These are phyloP conservation scores for Aspergillus sp. DNA, from an alignment of 2,329 filamentous ascomycete genomes.

Conservation along the genomic window DNA sequence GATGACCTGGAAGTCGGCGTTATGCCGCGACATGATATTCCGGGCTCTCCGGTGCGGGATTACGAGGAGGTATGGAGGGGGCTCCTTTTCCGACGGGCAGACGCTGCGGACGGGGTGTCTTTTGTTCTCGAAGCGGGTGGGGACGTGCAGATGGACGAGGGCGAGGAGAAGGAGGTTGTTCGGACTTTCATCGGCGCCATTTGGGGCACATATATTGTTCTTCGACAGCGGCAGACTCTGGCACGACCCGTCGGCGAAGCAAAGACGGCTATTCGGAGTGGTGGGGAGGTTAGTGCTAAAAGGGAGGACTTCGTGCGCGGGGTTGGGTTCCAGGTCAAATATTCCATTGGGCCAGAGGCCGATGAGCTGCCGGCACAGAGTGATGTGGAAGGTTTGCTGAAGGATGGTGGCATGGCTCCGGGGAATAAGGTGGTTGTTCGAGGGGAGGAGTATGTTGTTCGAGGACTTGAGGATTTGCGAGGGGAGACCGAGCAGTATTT, in stretches of 20 bases:
- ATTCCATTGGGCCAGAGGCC: constrained; percentile 8
- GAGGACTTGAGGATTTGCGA: constrained; percentile 9
- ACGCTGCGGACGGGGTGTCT: constrained; percentile 30
- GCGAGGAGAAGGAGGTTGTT: constrained; percentile 24
- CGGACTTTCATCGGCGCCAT: constrained; percentile 38
- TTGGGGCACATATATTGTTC: constrained; percentile 36
- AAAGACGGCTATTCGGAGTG: constrained; percentile 26
- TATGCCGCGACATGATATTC: constrained; percentile 44
- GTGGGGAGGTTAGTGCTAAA: constrained; percentile 33
- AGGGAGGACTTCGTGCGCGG: constrained; percentile 28
- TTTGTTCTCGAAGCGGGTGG: constrained; percentile 36
- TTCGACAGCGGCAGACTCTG: constrained; percentile 32
- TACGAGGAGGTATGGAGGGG: constrained; percentile 74
- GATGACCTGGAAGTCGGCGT: constrained; percentile 46
- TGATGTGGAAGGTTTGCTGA: neutral
- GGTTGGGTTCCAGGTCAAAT: constrained; percentile 16
- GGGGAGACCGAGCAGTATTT: neutral
- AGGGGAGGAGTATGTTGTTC: constrained; percentile 14
- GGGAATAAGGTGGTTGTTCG: neutral
- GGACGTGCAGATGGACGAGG: constrained; percentile 16
- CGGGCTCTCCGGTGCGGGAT: constrained; percentile 35
- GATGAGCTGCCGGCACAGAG: neutral
- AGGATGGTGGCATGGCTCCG: neutral
- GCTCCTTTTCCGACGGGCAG: constrained; percentile 36
- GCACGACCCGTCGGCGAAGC: constrained; percentile 11